Evolutionary conservation across 345 rosid species (phyloP).

Genomic region (Gossypium raimondii): DNA sequence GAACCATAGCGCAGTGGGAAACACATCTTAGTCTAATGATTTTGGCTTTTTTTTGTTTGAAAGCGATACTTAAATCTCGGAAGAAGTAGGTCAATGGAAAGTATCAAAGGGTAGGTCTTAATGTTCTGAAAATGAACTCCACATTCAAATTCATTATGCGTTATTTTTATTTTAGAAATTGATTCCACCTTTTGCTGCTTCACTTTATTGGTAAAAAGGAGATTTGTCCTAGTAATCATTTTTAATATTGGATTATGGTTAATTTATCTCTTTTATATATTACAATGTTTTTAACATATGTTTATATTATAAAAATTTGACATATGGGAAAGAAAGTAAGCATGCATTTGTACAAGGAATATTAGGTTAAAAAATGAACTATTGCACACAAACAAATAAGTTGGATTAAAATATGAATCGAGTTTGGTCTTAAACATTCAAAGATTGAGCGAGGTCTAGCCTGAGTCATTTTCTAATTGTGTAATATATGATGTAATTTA

Average conservation of each 20-base stretch:
- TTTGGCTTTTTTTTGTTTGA: not conserved
- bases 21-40: not conserved
- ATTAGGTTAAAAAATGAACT: too few species aligned
- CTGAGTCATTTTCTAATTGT: too few species aligned
- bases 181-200: not conserved
- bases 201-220: not conserved
- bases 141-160: not conserved
- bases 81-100: not conserved
- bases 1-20: not conserved
- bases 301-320: not conserved
- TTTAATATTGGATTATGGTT: not conserved
- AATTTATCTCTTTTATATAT: not conserved
- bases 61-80: not conserved
- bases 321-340: too few species aligned
- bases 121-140: not conserved
- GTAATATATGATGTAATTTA: too few species aligned
- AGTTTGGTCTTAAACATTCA: too few species aligned
- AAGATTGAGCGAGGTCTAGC: too few species aligned
- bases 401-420: too few species aligned
- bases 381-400: too few species aligned
- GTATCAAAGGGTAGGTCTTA: not conserved
- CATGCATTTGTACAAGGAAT: too few species aligned
- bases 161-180: not conserved
- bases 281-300: not conserved
- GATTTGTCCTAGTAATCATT: not conserved